Percentiles rank a stretch among this genome's conserved stretches.
These are phyloP conservation scores for Saccharomyces uvarum DNA, from an alignment of 1,139 yeast genomes.

Conservation along the genomic window DNA sequence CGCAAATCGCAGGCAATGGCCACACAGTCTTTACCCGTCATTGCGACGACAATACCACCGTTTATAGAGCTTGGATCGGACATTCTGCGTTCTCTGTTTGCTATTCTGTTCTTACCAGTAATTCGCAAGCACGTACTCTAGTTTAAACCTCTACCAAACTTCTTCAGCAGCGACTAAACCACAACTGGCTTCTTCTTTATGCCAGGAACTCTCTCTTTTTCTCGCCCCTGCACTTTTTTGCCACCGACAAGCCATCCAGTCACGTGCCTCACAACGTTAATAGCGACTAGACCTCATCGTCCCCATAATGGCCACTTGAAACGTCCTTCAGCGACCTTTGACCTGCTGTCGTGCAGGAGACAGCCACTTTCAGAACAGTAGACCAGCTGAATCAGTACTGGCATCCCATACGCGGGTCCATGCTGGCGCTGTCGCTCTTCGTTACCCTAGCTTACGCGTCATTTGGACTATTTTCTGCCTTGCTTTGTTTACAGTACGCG, in stretches of 20 bases:
- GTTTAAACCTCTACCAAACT: neutral
- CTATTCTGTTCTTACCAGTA: neutral
- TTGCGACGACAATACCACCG: conserved; percentile 95
- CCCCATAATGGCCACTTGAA: neutral
- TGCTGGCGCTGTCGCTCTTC: neutral
- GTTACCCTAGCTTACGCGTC: neutral
- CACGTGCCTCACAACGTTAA: neutral
- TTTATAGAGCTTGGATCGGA: conserved; percentile 51
- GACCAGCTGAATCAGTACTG: neutral
- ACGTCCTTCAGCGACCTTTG: neutral
- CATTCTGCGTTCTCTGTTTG: conserved; percentile 26
- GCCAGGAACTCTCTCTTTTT: neutral
- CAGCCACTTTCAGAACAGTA: neutral
- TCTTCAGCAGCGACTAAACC: neutral
- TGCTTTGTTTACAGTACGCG: conserved; percentile 1
- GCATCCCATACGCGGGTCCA: neutral
- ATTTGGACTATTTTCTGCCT: neutral
- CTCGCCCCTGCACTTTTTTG: neutral
- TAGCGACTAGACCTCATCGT: neutral
- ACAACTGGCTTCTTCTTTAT: neutral
- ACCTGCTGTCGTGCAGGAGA: neutral
- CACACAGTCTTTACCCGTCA: conserved; percentile 97
- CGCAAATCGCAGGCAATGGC: conserved; percentile 96
- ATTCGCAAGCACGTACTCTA: neutral
- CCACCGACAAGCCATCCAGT: neutral